phyloP scores from a whole-genome alignment of 352 stramenopile genomes.

The Bremia lactucae region DNA sequence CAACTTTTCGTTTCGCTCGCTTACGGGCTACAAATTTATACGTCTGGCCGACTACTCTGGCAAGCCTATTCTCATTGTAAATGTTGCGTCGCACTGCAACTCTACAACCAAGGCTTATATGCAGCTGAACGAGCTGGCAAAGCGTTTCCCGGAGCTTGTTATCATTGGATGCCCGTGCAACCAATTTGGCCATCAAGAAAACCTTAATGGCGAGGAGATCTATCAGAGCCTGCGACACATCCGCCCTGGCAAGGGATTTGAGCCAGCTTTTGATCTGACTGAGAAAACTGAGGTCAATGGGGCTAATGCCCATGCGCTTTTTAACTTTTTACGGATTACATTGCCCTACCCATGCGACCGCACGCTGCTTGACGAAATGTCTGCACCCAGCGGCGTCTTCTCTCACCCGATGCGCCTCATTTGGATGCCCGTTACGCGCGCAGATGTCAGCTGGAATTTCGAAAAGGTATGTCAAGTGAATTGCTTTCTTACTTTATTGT shows the following conservation, averaged over 20 bases:
- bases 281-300: conserved; percentile 79
- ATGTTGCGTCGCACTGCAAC: conserved; percentile 77
- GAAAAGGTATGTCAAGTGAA: conserved; percentile 57
- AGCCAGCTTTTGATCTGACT: conserved; percentile 56
- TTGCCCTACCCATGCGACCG: conserved; percentile 61
- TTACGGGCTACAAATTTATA: conserved; percentile 47
- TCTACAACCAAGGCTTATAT: conserved; percentile 63
- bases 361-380: conserved; percentile 75
- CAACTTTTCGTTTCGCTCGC: conserved; percentile 67
- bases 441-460: conserved; percentile 79
- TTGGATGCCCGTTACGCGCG: conserved; percentile 73
- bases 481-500: too few species aligned
- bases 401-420: conserved; percentile 76
- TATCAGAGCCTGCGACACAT: conserved; percentile 65
- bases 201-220: conserved; percentile 71
- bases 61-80: conserved; percentile 61
- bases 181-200: conserved; percentile 78
- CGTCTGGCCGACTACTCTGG: conserved; percentile 54
- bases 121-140: conserved; percentile 59
- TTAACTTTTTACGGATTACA: conserved; percentile 67
- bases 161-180: conserved; percentile 73
- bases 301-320: conserved; percentile 63
- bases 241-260: conserved; percentile 58
- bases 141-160: conserved; percentile 51
- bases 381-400: conserved; percentile 60